These are phyloP conservation scores for Epichloe baconii DNA, from an alignment of 2,329 filamentous ascomycete genomes.

Conservation along the genomic window DNA sequence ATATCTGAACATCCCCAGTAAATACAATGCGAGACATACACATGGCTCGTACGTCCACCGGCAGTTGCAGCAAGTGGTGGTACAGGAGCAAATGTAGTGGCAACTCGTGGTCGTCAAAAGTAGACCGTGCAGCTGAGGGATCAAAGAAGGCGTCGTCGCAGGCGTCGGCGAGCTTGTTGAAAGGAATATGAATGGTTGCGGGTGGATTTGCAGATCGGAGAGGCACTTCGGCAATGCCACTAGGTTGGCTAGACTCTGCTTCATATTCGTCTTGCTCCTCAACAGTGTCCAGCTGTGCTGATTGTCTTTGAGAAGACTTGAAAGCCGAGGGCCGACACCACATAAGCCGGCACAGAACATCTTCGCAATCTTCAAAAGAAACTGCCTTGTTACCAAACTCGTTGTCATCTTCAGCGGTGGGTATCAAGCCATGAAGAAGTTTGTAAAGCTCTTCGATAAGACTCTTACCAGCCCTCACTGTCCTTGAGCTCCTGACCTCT, in stretches of 20 bases:
- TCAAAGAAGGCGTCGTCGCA: constrained; percentile 67
- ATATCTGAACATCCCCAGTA: constrained; percentile 70
- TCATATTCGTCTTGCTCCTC: constrained; percentile 45
- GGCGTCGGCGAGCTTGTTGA: constrained; percentile 57
- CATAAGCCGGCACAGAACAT: constrained; percentile 58
- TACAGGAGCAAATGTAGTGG: constrained; percentile 69
- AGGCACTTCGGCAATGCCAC: constrained; percentile 26
- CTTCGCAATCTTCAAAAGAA: constrained; percentile 70
- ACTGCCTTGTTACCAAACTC: constrained; percentile 26
- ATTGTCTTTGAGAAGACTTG: constrained; percentile 23
- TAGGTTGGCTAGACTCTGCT: constrained; percentile 14
- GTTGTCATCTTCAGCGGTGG: constrained; percentile 16
- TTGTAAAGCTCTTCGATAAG: constrained; percentile 58
- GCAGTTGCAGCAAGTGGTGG: constrained; percentile 58
- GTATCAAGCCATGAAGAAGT: constrained; percentile 31
- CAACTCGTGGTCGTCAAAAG: constrained; percentile 77
- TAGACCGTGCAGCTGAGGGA: constrained; percentile 31
- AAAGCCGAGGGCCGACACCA: constrained; percentile 49
- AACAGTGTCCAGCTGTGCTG: constrained; percentile 32
- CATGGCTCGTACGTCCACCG: constrained; percentile 66
- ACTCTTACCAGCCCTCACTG: constrained; percentile 58
- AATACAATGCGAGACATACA: constrained; percentile 88
- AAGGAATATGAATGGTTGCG: constrained; percentile 50
- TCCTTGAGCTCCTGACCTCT: constrained; percentile 59
- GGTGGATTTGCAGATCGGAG: constrained; percentile 35